Evolutionary conservation across 371 early-diverging fungal genomes (phyloP), one percentile per base, ranked within the genome.

Genomic region (Actinomucor elegans): DNA sequence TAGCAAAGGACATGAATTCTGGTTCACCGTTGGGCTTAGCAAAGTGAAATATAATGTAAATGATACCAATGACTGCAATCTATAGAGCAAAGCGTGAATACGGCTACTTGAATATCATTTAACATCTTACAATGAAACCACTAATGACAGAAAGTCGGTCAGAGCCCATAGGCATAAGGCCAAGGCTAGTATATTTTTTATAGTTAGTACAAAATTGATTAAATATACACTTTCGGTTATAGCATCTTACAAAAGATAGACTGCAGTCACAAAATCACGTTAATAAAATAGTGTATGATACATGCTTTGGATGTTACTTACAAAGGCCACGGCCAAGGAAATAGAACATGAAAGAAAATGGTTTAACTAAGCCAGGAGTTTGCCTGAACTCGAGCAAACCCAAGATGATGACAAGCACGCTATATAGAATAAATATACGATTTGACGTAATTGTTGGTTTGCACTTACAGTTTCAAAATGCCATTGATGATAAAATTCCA

Each of bases 311-410:
- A 28, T 26, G 35, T n/a, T 29, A 48, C 63, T 57, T 62, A 62
- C 63, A 62, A 4, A 53, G n/a, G 21, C 53, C 57, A 32, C 63
- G 51, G 20, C 63, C 63, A 20, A 62, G 48, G 35, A 62, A 62
- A 27, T 48, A 57, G 36, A 47, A 62, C 63, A 62, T 56, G 31
- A 62, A 62, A 1, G 61, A 61, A 21, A 55, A 46, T 3, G 55
- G 51, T 21, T 61, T 61, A 4, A 61, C 41, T 12, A 55, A 38
- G 8, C 17, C 34, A 28, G 61, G 55, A 2, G 51, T 44, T 46
- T 55, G 61, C 10, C 37, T 55, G 18, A 50, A 44, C 18, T 61
- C 61, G 5, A 61, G 20, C 15, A 50, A 18, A 8, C 49, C 4
- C 3, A 61, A 33, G 11, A n/a, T n/a, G n/a, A n/a, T n/a, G n/a